Evolutionary conservation across 805 yeast species (phyloP).

Genomic region (Candida fluviatilis): DNA sequence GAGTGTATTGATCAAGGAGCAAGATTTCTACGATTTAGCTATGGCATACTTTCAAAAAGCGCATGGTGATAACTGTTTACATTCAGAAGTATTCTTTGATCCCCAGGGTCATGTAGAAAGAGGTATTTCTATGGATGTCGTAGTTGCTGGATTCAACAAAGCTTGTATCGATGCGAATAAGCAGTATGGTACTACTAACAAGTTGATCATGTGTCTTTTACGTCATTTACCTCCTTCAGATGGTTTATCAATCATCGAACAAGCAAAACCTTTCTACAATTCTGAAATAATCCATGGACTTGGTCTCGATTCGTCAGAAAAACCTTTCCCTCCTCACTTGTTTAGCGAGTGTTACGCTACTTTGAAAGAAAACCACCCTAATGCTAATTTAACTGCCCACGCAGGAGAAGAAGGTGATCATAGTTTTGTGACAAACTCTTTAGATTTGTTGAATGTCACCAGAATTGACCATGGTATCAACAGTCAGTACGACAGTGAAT

Average conservation of each 20-base stretch:
- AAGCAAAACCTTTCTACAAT: constrained; percentile 48
- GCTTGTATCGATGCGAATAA: constrained; percentile 62
- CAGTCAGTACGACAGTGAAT: constrained; percentile 48
- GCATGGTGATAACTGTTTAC: constrained; percentile 53
- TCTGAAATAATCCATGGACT: constrained; percentile 66
- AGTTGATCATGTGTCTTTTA: constrained; percentile 76
- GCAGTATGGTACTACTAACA: constrained; percentile 61
- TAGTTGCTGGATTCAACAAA: constrained; percentile 60
- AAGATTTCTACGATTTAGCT: constrained; percentile 77
- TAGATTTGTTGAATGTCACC: constrained; percentile 55
- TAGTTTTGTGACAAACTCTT: constrained; percentile 54
- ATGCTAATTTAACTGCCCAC: constrained; percentile 71
- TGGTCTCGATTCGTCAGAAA: constrained; percentile 81
- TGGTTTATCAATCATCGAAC: constrained; percentile 54
- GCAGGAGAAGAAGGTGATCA: constrained; percentile 90
- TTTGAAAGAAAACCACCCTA: constrained; percentile 46
- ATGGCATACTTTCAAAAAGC: constrained; percentile 66
- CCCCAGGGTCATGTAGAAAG: constrained; percentile 81
- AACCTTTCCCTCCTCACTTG: constrained; percentile 69
- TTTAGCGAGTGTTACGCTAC: constrained; percentile 59
- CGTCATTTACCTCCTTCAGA: constrained; percentile 66
- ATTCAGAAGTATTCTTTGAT: constrained; percentile 77
- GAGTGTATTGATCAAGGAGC: constrained; percentile 63
- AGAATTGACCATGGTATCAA: constrained; percentile 83
- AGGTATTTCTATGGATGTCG: constrained; percentile 54